Evolutionary conservation across 1,284 basidiomycete species (phyloP).

Genomic region (Apiotrichum montevideense): DNA sequence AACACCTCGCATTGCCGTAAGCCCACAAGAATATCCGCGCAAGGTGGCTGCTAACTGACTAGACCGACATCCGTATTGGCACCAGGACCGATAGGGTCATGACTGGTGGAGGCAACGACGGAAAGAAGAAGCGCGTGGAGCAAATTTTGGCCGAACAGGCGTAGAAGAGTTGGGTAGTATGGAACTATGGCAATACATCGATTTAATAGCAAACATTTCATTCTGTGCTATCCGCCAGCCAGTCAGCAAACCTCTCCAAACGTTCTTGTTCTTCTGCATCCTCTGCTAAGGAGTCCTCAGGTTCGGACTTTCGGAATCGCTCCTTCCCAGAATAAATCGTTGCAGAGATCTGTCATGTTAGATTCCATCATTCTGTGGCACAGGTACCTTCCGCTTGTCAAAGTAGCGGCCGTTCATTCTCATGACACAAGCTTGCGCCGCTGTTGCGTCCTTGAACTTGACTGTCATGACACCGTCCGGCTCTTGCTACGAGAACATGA

Average conservation of each 20-base stretch:
- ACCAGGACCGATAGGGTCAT: constrained; percentile 70
- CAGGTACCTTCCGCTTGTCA: constrained; percentile 56
- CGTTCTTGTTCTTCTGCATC: constrained; percentile 67
- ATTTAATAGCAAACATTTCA: neutral
- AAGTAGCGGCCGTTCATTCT: constrained; percentile 97
- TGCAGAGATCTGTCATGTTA: constrained; percentile 60
- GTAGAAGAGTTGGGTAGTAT: neutral
- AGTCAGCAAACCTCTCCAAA: constrained; percentile 77
- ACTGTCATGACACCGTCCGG: constrained; percentile 92
- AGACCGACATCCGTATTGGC: constrained; percentile 84
- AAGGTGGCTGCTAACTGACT: constrained; percentile 40
- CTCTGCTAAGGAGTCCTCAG: constrained; percentile 52
- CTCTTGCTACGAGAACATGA: constrained; percentile 61
- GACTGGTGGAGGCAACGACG: constrained; percentile 63
- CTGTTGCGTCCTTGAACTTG: constrained; percentile 80
- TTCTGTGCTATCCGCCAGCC: constrained; percentile 54
- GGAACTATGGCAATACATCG: too few species aligned
- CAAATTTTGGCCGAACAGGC: constrained; percentile 53
- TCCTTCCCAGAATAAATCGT: constrained; percentile 73
- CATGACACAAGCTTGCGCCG: constrained; percentile 84
- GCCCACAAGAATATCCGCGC: neutral
- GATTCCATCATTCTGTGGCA: neutral
- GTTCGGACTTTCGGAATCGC: constrained; percentile 67
- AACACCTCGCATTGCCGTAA: constrained; percentile 38
- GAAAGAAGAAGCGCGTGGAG: constrained; percentile 70